A percentile compares a stretch with the other conserved stretches of the same genome.
Evolutionary conservation across 2,329 filamentous ascomycete genomes (phyloP).

Genomic region (Talaromyces atroroseus): DNA sequence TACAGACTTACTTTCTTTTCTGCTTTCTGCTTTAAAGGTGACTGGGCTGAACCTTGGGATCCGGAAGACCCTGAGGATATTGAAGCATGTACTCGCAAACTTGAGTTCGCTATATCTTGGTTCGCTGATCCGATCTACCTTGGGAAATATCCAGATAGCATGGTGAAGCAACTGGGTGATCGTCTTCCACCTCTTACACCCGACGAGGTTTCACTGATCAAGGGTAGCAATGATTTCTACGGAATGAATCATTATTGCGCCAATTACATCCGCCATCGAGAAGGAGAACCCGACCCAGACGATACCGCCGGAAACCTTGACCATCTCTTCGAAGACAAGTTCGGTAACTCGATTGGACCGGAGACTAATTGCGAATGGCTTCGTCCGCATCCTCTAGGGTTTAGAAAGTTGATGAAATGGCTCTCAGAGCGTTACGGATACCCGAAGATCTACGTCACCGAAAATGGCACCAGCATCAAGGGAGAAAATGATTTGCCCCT

Average conservation of each 20-base stretch:
- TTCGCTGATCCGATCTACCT: slow-evolving; percentile 84
- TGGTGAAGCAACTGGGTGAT: slow-evolving; percentile 73
- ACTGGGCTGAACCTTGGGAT: slow-evolving; percentile 79
- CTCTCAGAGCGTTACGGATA: slow-evolving; percentile 68
- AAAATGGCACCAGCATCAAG: slow-evolving; percentile 81
- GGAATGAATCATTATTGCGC: slow-evolving; percentile 93
- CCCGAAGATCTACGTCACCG: slow-evolving; percentile 79
- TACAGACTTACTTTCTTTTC: not conserved
- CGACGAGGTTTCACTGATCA: slow-evolving; percentile 67
- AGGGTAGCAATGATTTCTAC: slow-evolving; percentile 88
- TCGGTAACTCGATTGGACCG: slow-evolving; percentile 67
- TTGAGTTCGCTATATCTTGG: slow-evolving; percentile 84
- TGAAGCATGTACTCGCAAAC: slow-evolving; percentile 71
- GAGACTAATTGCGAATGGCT: slow-evolving; percentile 82
- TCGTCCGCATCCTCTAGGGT: slow-evolving; percentile 67
- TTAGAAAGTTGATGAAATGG: slow-evolving; percentile 72
- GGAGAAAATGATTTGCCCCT: slow-evolving; percentile 70
- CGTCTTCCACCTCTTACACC: slow-evolving; percentile 68
- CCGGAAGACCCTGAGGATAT: slow-evolving; percentile 67
- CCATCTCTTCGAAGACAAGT: slow-evolving; percentile 63
- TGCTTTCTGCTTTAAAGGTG: slow-evolving; percentile 43
- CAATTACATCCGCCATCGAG: slow-evolving; percentile 74
- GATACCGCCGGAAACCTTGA: slow-evolving; percentile 75
- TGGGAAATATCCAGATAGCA: slow-evolving; percentile 76
- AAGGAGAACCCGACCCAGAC: slow-evolving; percentile 53